Evolutionary conservation across 2,329 filamentous ascomycete species (phyloP).

Genomic region (Gremmenia infestans): DNA sequence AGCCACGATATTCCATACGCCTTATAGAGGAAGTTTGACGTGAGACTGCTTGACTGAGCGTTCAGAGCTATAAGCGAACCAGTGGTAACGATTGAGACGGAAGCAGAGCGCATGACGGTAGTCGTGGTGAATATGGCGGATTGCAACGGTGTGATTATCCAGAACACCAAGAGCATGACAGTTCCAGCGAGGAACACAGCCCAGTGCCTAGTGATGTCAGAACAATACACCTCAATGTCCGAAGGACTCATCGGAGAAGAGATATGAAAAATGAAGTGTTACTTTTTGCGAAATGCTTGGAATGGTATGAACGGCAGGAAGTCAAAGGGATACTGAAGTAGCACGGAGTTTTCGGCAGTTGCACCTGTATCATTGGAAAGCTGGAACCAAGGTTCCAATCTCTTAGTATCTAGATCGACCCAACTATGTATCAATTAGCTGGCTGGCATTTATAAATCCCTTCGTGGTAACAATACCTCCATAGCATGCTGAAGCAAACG

Average conservation of each 20-base stretch:
- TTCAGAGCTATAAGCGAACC: slow-evolving; percentile 11
- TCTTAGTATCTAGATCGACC: slow-evolving; percentile 54
- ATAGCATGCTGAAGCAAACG: slow-evolving; percentile 50
- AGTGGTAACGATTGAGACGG: background rate
- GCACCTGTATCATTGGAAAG: slow-evolving; percentile 45
- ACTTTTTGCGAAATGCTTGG: slow-evolving; percentile 32
- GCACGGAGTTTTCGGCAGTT: slow-evolving; percentile 39
- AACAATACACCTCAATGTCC: background rate
- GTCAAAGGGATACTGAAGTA: slow-evolving; percentile 51
- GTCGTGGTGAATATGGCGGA: slow-evolving; percentile 47
- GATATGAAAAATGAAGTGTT: background rate
- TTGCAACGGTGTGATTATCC: slow-evolving; percentile 50
- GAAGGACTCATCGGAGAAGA: too few species aligned
- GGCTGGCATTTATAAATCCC: background rate
- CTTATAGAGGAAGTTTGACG: too few species aligned
- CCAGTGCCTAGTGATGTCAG: slow-evolving; percentile 43
- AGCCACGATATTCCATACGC: too few species aligned
- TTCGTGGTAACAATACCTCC: slow-evolving; percentile 30
- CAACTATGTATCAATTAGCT: slow-evolving; percentile 33
- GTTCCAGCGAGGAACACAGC: slow-evolving; percentile 43
- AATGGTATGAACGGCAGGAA: slow-evolving; percentile 41
- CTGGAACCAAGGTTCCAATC: slow-evolving; percentile 57
- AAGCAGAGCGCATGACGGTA: slow-evolving; percentile 24
- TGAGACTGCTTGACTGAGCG: too few species aligned
- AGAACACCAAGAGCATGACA: slow-evolving; percentile 47